phyloP scores from a whole-genome alignment of 768 basidiomycete genomes.

The Phanerochaete carnosa region DNA sequence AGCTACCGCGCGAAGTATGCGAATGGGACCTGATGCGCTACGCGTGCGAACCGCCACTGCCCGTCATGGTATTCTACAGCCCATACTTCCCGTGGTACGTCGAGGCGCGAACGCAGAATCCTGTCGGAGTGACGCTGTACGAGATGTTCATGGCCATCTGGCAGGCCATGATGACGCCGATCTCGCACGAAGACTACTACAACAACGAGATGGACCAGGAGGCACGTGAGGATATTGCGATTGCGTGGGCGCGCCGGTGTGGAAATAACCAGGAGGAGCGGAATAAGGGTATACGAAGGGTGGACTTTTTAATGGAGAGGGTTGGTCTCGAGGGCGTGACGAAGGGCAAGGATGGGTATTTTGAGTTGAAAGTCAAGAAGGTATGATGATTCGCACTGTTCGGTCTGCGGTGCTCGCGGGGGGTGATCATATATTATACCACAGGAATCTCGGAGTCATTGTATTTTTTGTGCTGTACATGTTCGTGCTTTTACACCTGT shows the following conservation, averaged over 20 bases:
- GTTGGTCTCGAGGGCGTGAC: slow-evolving; percentile 51
- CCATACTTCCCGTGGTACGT: slow-evolving; percentile 64
- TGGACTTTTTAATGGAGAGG: slow-evolving; percentile 60
- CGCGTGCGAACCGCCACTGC: slow-evolving; percentile 47
- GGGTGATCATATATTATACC: neutral
- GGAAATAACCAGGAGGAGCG: slow-evolving; percentile 29
- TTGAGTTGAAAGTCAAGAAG: slow-evolving; percentile 57
- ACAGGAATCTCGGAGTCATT: slow-evolving; percentile 4
- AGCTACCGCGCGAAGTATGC: slow-evolving; percentile 40
- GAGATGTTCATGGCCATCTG: slow-evolving; percentile 52
- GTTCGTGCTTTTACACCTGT: neutral
- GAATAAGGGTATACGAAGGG: slow-evolving; percentile 45
- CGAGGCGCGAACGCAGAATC: slow-evolving; percentile 43
- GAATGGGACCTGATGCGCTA: slow-evolving; percentile 51
- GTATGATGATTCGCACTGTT: neutral
- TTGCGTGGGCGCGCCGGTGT: slow-evolving; percentile 46
- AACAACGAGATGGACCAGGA: slow-evolving; percentile 51
- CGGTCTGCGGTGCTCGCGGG: neutral
- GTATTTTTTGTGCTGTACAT: neutral
- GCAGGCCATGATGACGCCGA: slow-evolving; percentile 38
- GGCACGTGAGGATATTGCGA: slow-evolving; percentile 41
- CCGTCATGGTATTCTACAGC: slow-evolving; percentile 54
- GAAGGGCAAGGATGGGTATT: slow-evolving; percentile 54
- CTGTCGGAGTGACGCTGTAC: slow-evolving; percentile 54
- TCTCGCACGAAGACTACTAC: slow-evolving; percentile 52